Evolutionary conservation across 257 asterid species (phyloP), one percentile per base, ranked within the genome.

Genomic region (Vinca minor): DNA sequence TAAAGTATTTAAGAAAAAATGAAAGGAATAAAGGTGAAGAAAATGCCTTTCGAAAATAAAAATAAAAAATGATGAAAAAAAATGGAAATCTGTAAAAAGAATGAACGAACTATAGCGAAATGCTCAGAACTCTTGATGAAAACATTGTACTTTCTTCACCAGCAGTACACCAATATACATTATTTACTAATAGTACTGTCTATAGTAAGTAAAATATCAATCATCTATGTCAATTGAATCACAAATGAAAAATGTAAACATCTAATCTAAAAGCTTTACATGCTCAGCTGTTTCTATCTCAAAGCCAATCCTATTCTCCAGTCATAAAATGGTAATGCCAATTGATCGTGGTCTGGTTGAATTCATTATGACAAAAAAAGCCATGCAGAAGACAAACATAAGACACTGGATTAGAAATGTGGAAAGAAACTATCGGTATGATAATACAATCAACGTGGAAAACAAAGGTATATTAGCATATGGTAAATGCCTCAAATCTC

Each of bases 401-500:
- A 5, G 54, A 46, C 41, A 59, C 25, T 25, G 32, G 25, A 48
- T 18, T 55, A 62, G 58, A 26, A 50, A 34, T 23, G 31, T 34
- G 46, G 12, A 35, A 34, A 34, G 23, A 59, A 35, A 47, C 59
- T 60, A 69, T 8, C 34, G 38, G 17, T 26, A 67, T 34, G n/a
- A 14, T 38, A 23, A 59, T 62, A 49, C 47, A 56, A n/a, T n/a
- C 48, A 49, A 38, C 34, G n/a, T n/a, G 35, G 12, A 8, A 17
- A 45, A 35, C 66, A 47, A 14, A 65, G 59, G 48, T 59, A 45
- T 57, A 48, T n/a, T 7, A 34, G 38, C 67, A n/a, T 29, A 65
- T n/a, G 17, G 35, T 41, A 35, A 38, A 32, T 18, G 49, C 21
- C 15, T 14, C 36, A 9, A 44, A n/a, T 58, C 17, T 44, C 31